phyloP scores from a whole-genome alignment of 202 grass and related monocot species.

The Elaeis oleifera region DNA sequence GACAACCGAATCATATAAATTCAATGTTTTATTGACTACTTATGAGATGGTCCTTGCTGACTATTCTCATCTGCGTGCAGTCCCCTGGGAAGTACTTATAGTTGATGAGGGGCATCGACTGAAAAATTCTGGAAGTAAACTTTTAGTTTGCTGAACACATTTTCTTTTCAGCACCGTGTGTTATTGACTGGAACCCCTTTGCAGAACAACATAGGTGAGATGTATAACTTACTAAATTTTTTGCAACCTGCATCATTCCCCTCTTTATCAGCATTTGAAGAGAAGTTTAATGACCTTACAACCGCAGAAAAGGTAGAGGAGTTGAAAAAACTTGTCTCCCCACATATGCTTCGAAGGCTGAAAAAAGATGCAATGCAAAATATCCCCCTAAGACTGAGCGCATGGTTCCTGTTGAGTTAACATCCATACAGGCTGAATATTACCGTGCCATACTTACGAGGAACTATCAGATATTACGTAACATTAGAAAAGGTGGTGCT shows the following conservation, averaged over 20 bases:
- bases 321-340: conserved; percentile 97
- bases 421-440: conserved; percentile 97
- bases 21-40: conserved; percentile 90
- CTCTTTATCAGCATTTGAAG: conserved; percentile 83
- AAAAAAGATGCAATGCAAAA: conserved; percentile 99
- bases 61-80: conserved; percentile 76
- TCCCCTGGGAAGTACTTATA: conserved; percentile 95
- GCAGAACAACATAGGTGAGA: conserved; percentile 99
- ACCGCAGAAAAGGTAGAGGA: conserved; percentile 96
- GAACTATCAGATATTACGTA: conserved; percentile 89
- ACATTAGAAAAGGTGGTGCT: conserved; percentile 77
- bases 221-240: conserved; percentile 98
- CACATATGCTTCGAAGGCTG: conserved; percentile 93
- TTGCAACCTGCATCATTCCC: conserved; percentile 94
- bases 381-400: conserved; percentile 96
- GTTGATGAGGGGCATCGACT: conserved; percentile 95
- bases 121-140: conserved; percentile 97
- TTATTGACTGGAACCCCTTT: conserved; percentile 95
- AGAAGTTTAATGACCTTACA: conserved; percentile 97
- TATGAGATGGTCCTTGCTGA: conserved; percentile 99
- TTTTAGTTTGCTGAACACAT: conserved; percentile 83
- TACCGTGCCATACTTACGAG: conserved; percentile 98
- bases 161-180: conserved; percentile 93
- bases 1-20: conserved; percentile 62
- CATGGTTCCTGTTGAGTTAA: conserved; percentile 92